phyloP scores from a whole-genome alignment of 1,284 basidiomycete species.

The Boletus hoseneyae region DNA sequence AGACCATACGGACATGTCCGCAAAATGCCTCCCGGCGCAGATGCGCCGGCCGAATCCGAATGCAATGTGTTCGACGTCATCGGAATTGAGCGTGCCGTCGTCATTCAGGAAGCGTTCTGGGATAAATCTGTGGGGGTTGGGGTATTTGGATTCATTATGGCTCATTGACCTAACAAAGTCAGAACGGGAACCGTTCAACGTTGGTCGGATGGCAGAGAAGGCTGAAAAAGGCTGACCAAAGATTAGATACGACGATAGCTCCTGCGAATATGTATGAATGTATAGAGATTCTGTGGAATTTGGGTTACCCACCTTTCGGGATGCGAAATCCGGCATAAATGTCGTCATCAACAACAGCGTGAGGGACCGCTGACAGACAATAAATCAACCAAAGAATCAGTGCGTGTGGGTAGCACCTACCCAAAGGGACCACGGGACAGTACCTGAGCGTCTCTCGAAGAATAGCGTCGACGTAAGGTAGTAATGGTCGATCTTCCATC shows the following conservation, averaged over 20 bases:
- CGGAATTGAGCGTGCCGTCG: conserved; percentile 14
- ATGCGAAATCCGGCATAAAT: conserved; percentile 24
- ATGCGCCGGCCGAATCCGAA: conserved; percentile 27
- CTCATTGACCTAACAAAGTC: conserved; percentile 20
- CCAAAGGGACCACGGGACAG: conserved; percentile 4
- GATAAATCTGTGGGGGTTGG: conserved; percentile 16
- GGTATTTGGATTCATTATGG: conserved; percentile 20
- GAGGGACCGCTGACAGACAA: conserved; percentile 19
- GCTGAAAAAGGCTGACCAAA: conserved; percentile 16
- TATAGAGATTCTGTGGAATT: neutral
- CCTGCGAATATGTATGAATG: conserved; percentile 10
- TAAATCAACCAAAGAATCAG: neutral
- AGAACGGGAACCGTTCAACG: neutral
- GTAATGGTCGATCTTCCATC: conserved; percentile 25
- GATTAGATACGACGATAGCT: conserved; percentile 18
- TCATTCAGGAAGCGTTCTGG: conserved; percentile 26
- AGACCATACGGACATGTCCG: conserved; percentile 19
- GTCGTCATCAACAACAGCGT: conserved; percentile 20
- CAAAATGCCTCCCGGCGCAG: conserved; percentile 20
- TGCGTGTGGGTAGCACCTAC: neutral
- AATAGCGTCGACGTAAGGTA: conserved; percentile 33
- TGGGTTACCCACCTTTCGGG: conserved; percentile 16
- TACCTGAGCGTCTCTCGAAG: conserved; percentile 25
- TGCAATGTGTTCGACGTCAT: conserved; percentile 7
- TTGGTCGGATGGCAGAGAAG: neutral